These are phyloP conservation scores for Neurospora sp. DNA, from an alignment of 495 filamentous ascomycete genomes.

Conservation along the genomic window DNA sequence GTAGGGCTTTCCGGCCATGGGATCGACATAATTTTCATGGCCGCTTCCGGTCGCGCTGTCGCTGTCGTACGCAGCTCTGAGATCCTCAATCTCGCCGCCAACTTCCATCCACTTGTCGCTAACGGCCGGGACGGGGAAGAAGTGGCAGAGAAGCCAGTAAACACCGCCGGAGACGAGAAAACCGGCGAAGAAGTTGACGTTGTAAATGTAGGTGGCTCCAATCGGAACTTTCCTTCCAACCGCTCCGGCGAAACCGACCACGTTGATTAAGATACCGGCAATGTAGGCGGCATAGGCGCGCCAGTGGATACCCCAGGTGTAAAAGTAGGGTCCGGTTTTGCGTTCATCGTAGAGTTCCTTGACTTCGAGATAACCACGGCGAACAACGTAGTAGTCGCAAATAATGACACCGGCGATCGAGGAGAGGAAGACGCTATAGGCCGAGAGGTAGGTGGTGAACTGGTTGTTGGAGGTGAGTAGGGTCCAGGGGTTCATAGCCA, in stretches of 20 bases:
- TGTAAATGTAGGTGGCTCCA: slow-evolving; percentile 80
- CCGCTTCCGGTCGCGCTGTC: slow-evolving; percentile 9
- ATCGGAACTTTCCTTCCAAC: slow-evolving; percentile 58
- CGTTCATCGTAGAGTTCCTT: slow-evolving; percentile 69
- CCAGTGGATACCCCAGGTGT: slow-evolving; percentile 64
- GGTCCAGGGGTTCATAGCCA: slow-evolving; percentile 87
- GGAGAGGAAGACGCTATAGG: slow-evolving; percentile 92
- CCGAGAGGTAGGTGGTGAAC: slow-evolving; percentile 90
- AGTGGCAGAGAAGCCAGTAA: slow-evolving; percentile 60
- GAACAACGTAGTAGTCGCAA: slow-evolving; percentile 83
- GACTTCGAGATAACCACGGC: slow-evolving; percentile 70
- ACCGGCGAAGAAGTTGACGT: slow-evolving; percentile 81
- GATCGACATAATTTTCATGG: slow-evolving; percentile 7
- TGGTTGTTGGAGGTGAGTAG: slow-evolving; percentile 68
- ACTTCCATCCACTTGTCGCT: slow-evolving; percentile 78
- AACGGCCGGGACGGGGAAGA: slow-evolving; percentile 63
- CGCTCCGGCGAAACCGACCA: slow-evolving; percentile 82
- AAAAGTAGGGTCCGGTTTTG: slow-evolving; percentile 61
- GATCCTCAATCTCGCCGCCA: slow-evolving; percentile 50
- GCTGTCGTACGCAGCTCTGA: slow-evolving; percentile 36
- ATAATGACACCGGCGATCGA: slow-evolving; percentile 87
- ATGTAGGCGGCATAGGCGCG: slow-evolving; percentile 79
- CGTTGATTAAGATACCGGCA: slow-evolving; percentile 79
- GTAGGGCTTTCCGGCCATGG: neutral
- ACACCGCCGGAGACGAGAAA: slow-evolving; percentile 56